phyloP scores from a whole-genome alignment of 352 stramenopile genomes.

The Phytophthora pluvialis region DNA sequence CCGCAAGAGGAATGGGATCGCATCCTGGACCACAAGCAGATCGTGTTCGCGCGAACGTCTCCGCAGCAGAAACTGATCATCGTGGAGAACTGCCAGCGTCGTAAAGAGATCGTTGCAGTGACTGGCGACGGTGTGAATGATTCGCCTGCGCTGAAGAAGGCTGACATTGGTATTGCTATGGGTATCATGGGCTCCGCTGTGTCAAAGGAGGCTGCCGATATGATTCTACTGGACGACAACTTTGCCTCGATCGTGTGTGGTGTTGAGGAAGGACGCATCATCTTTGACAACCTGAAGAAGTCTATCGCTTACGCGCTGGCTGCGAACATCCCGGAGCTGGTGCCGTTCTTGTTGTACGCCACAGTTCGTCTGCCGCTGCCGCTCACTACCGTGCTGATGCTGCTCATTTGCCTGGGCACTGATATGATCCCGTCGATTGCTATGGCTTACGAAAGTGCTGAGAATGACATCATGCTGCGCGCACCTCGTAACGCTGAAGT shows the following conservation, averaged over 20 bases:
- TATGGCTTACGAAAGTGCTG: slow-evolving; percentile 91
- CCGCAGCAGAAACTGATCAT: slow-evolving; percentile 97
- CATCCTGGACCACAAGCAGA: slow-evolving; percentile 85
- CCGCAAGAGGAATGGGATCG: slow-evolving; percentile 86
- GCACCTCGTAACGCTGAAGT: slow-evolving; percentile 76
- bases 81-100: slow-evolving; percentile 90
- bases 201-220: slow-evolving; percentile 95
- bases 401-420: slow-evolving; percentile 92
- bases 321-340: slow-evolving; percentile 91
- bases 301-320: slow-evolving; percentile 93
- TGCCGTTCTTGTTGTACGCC: slow-evolving; percentile 88
- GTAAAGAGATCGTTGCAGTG: slow-evolving; percentile 92
- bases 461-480: slow-evolving; percentile 91
- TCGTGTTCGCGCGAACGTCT: slow-evolving; percentile 96
- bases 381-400: slow-evolving; percentile 92
- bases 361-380: slow-evolving; percentile 88
- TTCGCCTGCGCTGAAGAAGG: slow-evolving; percentile 95
- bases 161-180: slow-evolving; percentile 99
- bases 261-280: slow-evolving; percentile 95
- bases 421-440: slow-evolving; percentile 95
- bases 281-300: slow-evolving; percentile 97
- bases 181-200: slow-evolving; percentile 97
- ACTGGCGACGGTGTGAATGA: slow-evolving; percentile 99
- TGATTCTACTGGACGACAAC: slow-evolving; percentile 98
- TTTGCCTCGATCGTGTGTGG: slow-evolving; percentile 97